A percentile compares a stretch with the other conserved stretches of the same genome.
Evolutionary conservation across 129 eudicot species (phyloP).

Genomic region (Arctium minus): DNA sequence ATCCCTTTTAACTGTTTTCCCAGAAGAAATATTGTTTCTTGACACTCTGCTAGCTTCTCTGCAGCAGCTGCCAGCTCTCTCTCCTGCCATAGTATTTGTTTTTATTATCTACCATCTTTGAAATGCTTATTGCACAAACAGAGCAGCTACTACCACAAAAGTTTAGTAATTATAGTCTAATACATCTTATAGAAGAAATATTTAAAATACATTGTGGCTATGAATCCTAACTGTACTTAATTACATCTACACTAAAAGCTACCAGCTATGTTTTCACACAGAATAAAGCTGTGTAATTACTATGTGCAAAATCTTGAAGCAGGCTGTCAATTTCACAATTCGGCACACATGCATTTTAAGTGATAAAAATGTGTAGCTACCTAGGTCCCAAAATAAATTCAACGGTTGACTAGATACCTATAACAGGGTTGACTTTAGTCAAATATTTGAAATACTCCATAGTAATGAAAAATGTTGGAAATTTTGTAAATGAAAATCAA

Average conservation of each 20-base stretch:
- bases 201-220: neutral
- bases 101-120: neutral
- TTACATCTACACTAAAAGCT: neutral
- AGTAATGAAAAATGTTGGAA: too few species aligned
- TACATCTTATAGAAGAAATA: neutral
- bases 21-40: conserved; percentile 85
- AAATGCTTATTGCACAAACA: neutral
- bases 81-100: conserved; percentile 48
- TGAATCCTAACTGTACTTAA: neutral
- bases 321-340: too few species aligned
- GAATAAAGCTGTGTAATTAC: neutral
- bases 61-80: conserved; percentile 79
- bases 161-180: neutral
- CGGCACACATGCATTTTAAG: too few species aligned
- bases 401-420: neutral
- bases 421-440: neutral
- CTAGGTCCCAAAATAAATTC: too few species aligned
- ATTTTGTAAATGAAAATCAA: too few species aligned
- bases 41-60: conserved; percentile 96
- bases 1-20: conserved; percentile 74
- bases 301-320: too few species aligned
- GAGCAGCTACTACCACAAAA: too few species aligned
- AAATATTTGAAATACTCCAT: too few species aligned
- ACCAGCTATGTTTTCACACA: neutral
- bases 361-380: too few species aligned